A percentile compares a stretch with the other conserved stretches of the same genome.
phyloP scores from a whole-genome alignment of 2,329 filamentous ascomycete species.

The Colletotrichum lindemuthianum region DNA sequence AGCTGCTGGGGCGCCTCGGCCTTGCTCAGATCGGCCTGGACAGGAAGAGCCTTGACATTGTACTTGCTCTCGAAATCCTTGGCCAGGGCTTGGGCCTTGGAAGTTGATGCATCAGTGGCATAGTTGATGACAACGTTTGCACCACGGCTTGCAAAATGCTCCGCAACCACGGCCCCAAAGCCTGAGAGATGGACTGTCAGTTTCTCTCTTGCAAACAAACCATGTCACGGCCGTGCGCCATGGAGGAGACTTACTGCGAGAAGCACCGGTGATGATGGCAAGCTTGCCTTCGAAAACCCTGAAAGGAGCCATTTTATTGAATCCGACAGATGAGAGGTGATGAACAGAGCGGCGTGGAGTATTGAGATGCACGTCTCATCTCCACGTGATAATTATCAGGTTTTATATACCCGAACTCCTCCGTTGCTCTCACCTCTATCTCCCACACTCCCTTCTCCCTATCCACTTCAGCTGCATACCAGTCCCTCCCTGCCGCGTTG shows the following conservation, averaged over 20 bases:
- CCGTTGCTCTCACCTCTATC: not conserved
- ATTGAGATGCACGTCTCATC: not conserved
- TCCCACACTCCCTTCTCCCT: not conserved
- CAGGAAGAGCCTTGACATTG: constrained; percentile 64
- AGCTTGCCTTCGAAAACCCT: constrained; percentile 74
- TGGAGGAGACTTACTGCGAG: constrained; percentile 66
- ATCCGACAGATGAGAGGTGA: constrained; percentile 10
- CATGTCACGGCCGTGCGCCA: not conserved
- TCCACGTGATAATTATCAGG: constrained; percentile 26
- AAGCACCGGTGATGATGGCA: constrained; percentile 81
- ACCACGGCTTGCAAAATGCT: constrained; percentile 78
- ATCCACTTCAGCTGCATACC: constrained; percentile 4
- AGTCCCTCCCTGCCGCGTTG: constrained; percentile 17
- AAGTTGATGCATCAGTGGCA: constrained; percentile 57
- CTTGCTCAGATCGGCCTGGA: constrained; percentile 78
- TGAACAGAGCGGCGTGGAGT: constrained; percentile 13
- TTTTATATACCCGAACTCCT: constrained; percentile 17
- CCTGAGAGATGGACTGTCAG: constrained; percentile 55
- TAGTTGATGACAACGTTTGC: constrained; percentile 76
- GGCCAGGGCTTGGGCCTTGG: constrained; percentile 52
- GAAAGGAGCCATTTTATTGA: constrained; percentile 45
- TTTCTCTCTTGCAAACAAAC: not conserved
- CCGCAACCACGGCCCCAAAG: constrained; percentile 72
- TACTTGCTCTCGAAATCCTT: constrained; percentile 60
- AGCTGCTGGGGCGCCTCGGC: constrained; percentile 69